These are phyloP conservation scores for Nicotiana tabacum DNA, from an alignment of 257 asterid species.

Conservation along the genomic window DNA sequence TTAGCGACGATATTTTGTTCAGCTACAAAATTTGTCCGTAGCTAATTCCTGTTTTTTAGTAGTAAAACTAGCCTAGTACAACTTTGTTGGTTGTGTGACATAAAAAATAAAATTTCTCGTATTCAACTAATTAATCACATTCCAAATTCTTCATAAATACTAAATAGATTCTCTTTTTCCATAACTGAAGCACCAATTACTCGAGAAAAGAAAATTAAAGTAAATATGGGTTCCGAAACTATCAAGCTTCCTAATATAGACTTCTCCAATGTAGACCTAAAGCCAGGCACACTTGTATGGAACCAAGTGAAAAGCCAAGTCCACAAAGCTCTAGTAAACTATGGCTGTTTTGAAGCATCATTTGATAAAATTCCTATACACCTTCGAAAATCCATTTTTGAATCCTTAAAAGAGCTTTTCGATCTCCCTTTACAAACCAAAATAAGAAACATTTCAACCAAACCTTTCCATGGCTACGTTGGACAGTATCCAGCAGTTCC, in stretches of 20 bases:
- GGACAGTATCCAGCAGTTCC: constrained; percentile 49
- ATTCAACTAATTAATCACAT: not conserved
- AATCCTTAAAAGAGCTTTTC: constrained; percentile 34
- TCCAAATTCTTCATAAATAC: too few species aligned
- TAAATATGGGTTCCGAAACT: constrained; percentile 36
- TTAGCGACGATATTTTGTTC: too few species aligned
- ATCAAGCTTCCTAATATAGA: constrained; percentile 45
- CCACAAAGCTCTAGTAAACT: constrained; percentile 35
- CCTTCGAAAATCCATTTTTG: constrained; percentile 29
- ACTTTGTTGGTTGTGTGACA: not conserved
- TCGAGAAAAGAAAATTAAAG: not conserved
- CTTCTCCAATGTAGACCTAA: constrained; percentile 27
- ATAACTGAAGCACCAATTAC: not conserved
- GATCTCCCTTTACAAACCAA: constrained; percentile 54
- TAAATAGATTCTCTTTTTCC: not conserved
- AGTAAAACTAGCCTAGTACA: not conserved
- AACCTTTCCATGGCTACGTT: constrained; percentile 55
- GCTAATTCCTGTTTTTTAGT: too few species aligned
- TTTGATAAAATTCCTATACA: constrained; percentile 27
- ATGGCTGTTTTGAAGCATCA: constrained; percentile 60
- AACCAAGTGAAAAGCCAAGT: constrained; percentile 33
- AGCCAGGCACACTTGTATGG: constrained; percentile 31
- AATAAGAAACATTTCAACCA: constrained; percentile 37
- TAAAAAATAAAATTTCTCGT: too few species aligned
- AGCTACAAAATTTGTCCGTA: too few species aligned